These are phyloP conservation scores for Fusarium sp. DNA, from an alignment of 2,329 filamentous ascomycete species.

Conservation along the genomic window DNA sequence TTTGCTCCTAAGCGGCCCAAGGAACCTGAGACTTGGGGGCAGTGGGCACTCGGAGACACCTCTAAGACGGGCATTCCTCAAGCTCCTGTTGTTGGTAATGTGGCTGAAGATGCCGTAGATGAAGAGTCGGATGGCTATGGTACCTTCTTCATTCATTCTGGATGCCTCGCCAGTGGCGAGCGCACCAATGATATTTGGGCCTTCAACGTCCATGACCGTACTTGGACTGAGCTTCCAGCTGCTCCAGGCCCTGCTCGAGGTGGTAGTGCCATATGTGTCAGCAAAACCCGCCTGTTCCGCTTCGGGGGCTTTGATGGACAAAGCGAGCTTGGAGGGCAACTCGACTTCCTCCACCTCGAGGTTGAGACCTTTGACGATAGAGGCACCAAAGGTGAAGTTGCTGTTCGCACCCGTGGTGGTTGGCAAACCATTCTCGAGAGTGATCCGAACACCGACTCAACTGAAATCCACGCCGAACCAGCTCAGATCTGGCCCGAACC, in stretches of 20 bases:
- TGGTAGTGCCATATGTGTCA: slow-evolving; percentile 72
- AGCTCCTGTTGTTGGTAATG: slow-evolving; percentile 63
- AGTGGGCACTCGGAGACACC: slow-evolving; percentile 64
- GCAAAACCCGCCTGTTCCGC: slow-evolving; percentile 72
- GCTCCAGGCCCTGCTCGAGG: slow-evolving; percentile 73
- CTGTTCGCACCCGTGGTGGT: slow-evolving; percentile 57
- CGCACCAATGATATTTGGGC: slow-evolving; percentile 77
- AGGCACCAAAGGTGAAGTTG: slow-evolving; percentile 57
- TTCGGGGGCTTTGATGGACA: slow-evolving; percentile 83
- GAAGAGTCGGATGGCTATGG: slow-evolving; percentile 69
- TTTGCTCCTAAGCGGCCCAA: slow-evolving; percentile 50
- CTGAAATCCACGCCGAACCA: slow-evolving; percentile 48
- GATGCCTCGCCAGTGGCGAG: slow-evolving; percentile 70
- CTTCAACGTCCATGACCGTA: slow-evolving; percentile 70
- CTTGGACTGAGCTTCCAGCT: slow-evolving; percentile 73
- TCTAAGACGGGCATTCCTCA: slow-evolving; percentile 66
- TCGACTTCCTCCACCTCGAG: slow-evolving; percentile 71
- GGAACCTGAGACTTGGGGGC: slow-evolving; percentile 58
- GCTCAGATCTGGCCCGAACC: slow-evolving; percentile 58
- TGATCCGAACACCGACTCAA: slow-evolving; percentile 44
- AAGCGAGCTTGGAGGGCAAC: slow-evolving; percentile 71
- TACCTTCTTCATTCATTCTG: slow-evolving; percentile 79
- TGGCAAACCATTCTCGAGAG: slow-evolving; percentile 63
- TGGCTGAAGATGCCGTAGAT: slow-evolving; percentile 65
- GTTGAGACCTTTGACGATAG: slow-evolving; percentile 64